These are phyloP conservation scores for Alnus glutinosa DNA, from an alignment of 306 rosid genomes.

Conservation along the genomic window DNA sequence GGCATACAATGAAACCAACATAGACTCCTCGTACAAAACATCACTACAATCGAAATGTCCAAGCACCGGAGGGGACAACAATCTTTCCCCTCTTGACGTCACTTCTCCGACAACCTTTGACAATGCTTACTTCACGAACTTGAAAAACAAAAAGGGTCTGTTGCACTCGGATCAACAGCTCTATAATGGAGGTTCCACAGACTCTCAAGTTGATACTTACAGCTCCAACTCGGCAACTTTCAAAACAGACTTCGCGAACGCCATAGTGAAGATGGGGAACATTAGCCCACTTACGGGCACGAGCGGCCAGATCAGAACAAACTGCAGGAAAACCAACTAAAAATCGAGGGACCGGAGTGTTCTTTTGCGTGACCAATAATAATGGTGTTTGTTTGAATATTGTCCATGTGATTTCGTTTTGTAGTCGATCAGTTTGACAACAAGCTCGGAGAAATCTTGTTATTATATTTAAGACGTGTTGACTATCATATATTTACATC, in stretches of 20 bases:
- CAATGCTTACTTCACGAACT: slow-evolving; percentile 26
- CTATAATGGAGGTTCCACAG: slow-evolving; percentile 32
- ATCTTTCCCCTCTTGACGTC: slow-evolving; percentile 19
- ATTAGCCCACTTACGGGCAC: slow-evolving; percentile 45
- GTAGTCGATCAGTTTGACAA: no score
- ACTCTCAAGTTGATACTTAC: slow-evolving; percentile 27
- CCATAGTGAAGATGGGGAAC: slow-evolving; percentile 38
- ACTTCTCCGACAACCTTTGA: slow-evolving; percentile 2
- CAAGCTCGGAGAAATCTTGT: no score
- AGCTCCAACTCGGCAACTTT: not conserved
- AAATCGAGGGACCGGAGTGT: not conserved
- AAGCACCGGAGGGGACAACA: slow-evolving; percentile 28
- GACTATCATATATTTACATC: no score
- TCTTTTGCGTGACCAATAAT: not conserved
- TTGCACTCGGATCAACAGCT: slow-evolving; percentile 45
- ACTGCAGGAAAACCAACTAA: slow-evolving; percentile 32
- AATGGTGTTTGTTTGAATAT: no score
- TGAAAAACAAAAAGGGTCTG: slow-evolving; percentile 28
- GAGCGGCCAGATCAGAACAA: slow-evolving; percentile 30
- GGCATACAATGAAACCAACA: slow-evolving; percentile 43
- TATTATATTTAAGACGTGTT: no score
- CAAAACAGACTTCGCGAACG: slow-evolving; percentile 31
- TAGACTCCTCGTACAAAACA: slow-evolving; percentile 28
- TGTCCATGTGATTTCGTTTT: no score
- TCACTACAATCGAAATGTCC: slow-evolving; percentile 32